phyloP scores from a whole-genome alignment of 139 green algal genomes.

The Deuterostichococcus epilithicus region DNA sequence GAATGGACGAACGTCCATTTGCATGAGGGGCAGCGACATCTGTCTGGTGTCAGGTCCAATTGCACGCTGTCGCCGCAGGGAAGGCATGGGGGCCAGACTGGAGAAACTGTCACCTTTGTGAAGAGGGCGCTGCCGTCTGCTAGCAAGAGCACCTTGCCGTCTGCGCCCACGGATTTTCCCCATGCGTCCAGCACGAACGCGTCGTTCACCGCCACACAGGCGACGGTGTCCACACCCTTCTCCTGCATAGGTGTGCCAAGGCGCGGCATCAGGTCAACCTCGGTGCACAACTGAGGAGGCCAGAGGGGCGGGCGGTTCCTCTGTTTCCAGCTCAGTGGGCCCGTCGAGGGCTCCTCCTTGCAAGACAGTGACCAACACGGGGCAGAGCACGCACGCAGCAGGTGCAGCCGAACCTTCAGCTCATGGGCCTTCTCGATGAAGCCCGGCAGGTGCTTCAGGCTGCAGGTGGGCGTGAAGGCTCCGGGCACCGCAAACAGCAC shows the following conservation, averaged over 20 bases:
- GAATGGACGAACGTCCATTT: too few species aligned
- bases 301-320: too few species aligned
- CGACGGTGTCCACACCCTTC: constrained; percentile 91
- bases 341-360: too few species aligned
- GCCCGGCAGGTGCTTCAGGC: constrained; percentile 84
- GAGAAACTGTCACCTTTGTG: constrained; percentile 42
- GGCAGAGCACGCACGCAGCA: too few species aligned
- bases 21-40: background rate
- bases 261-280: too few species aligned
- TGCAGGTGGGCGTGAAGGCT: constrained; percentile 93
- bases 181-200: constrained; percentile 96
- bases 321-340: too few species aligned
- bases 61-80: background rate
- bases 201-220: constrained; percentile 95
- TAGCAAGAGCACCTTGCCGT: constrained; percentile 91
- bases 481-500: constrained; percentile 89
- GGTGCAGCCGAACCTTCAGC: too few species aligned
- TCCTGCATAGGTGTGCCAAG: too few species aligned
- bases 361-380: too few species aligned
- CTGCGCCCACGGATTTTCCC: constrained; percentile 79
- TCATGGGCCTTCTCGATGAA: constrained; percentile 92
- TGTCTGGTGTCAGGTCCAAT: background rate
- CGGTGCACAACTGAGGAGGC: too few species aligned
- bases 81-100: background rate
- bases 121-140: constrained; percentile 86